Evolutionary conservation across 176 grass and related monocot species (phyloP).

Genomic region (Lolium multiflorum): DNA sequence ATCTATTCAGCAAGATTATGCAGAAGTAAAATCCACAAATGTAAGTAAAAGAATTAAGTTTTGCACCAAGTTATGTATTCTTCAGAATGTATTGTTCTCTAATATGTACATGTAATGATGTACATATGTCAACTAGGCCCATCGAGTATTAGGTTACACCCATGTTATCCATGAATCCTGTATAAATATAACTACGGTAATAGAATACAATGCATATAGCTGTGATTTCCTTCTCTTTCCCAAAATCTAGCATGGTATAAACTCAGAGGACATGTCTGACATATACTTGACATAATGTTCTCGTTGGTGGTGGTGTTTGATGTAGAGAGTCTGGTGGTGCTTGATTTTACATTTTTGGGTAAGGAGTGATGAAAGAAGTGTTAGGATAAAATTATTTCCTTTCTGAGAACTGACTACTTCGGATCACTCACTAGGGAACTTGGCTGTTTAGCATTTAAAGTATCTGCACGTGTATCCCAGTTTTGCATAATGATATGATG

Average conservation of each 20-base stretch:
- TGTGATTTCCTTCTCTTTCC: not conserved
- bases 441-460: not conserved
- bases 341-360: constrained; percentile 7
- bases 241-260: constrained; percentile 2
- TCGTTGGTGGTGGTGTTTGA: not conserved
- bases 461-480: not conserved
- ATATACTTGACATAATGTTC: not conserved
- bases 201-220: constrained; percentile 3
- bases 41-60: constrained; percentile 47
- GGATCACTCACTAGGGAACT: not conserved
- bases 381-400: constrained; percentile 7
- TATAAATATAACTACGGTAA: not conserved
- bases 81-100: constrained; percentile 17
- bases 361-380: constrained; percentile 6
- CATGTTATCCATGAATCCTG: not conserved
- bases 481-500: not conserved
- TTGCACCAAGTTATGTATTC: not conserved
- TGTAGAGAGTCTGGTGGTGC: not conserved
- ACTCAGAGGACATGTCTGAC: not conserved
- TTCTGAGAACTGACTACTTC: not conserved
- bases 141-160: constrained; percentile 1
- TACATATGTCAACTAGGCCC: not conserved
- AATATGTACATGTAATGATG: not conserved
- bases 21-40: constrained; percentile 87
- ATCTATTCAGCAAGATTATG: constrained; percentile 94